phyloP scores from a whole-genome alignment of 1,284 basidiomycete genomes.

The Albatrellus sp. region DNA sequence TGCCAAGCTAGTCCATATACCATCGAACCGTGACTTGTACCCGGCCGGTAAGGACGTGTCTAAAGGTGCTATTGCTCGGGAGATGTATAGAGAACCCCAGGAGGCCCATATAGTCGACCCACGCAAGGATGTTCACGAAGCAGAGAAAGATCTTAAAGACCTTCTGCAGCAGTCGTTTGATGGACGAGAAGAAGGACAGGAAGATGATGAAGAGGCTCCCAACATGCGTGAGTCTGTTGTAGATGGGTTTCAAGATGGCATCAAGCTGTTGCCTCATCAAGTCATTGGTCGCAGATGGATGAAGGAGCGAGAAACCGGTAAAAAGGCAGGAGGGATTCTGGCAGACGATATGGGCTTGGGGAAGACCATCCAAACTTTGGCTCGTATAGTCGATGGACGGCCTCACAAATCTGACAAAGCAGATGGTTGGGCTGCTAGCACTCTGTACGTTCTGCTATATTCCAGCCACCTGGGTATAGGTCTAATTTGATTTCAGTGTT shows the following conservation, averaged over 20 bases:
- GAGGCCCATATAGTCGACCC: conserved; percentile 24
- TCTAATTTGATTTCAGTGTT: conserved; percentile 37
- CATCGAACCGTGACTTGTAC: conserved; percentile 12
- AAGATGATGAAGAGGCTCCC: neutral
- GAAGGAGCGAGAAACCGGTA: conserved; percentile 69
- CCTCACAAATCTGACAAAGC: conserved; percentile 56
- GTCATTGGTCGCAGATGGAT: conserved; percentile 82
- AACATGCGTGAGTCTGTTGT: conserved; percentile 4
- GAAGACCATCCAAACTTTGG: conserved; percentile 88
- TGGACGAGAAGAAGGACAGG: neutral
- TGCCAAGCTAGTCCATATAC: conserved; percentile 11
- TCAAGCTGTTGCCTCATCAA: conserved; percentile 67
- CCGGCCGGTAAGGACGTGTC: conserved; percentile 3
- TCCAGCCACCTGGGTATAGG: conserved; percentile 2
- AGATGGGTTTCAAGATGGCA: conserved; percentile 42
- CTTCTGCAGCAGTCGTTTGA: conserved; percentile 20
- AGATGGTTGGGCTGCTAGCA: conserved; percentile 60
- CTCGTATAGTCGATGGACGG: conserved; percentile 69
- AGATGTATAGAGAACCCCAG: conserved; percentile 20
- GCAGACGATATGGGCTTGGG: conserved; percentile 91
- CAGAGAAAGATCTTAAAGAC: conserved; percentile 37
- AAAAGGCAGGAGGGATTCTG: conserved; percentile 77
- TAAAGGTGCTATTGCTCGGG: conserved; percentile 10
- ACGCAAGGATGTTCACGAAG: conserved; percentile 29
- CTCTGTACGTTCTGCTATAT: conserved; percentile 43